Evolutionary conservation across 163 green algal species (phyloP).

Genomic region (Scenedesmus sp.): DNA sequence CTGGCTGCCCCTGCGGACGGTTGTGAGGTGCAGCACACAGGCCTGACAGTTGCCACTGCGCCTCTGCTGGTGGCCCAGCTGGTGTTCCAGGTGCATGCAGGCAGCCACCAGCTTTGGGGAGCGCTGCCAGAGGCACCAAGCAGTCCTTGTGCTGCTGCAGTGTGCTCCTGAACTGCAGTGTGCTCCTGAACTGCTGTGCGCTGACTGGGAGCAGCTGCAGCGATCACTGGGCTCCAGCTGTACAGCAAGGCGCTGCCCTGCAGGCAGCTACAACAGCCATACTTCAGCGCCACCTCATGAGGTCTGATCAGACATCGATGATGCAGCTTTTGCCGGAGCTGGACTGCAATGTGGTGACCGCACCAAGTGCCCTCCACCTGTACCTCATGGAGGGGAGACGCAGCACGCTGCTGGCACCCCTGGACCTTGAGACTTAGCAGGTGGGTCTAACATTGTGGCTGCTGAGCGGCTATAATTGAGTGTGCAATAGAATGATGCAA

Average conservation of each 20-base stretch:
- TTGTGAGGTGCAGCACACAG: not conserved
- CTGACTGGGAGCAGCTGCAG: too few species aligned
- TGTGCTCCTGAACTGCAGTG: too few species aligned
- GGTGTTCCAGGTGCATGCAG: not conserved
- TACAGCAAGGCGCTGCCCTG: too few species aligned
- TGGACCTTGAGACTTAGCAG: not conserved
- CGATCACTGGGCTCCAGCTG: too few species aligned
- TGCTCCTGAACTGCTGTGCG: too few species aligned
- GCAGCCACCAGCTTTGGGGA: not conserved
- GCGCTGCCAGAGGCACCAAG: not conserved
- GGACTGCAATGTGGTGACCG: slow-evolving; percentile 10
- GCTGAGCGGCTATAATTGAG: not conserved
- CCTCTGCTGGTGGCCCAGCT: not conserved
- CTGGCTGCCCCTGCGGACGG: not conserved
- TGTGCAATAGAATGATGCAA: not conserved
- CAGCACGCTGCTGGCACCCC: not conserved
- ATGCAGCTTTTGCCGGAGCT: not conserved
- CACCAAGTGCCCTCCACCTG: not conserved
- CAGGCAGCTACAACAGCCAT: not conserved
- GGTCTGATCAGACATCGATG: slow-evolving; percentile 29
- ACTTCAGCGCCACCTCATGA: too few species aligned
- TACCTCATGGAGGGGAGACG: not conserved
- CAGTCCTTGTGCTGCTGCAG: too few species aligned
- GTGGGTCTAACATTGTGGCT: not conserved
- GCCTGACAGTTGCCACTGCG: not conserved